phyloP scores from a whole-genome alignment of 208 protist genomes.

The Giardia muris region DNA sequence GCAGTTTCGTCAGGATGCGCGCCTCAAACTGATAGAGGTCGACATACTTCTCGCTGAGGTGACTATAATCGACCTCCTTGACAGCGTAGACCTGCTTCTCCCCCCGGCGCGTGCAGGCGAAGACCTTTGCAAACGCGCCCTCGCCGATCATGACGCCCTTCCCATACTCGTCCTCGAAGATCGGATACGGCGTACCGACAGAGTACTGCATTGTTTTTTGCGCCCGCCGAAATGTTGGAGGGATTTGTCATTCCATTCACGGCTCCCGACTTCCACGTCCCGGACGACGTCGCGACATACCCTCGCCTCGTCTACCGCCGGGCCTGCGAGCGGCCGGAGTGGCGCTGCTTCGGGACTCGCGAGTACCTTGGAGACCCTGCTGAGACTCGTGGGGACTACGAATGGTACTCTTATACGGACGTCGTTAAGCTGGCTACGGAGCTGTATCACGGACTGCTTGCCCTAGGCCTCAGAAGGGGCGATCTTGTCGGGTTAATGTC shows the following conservation, averaged over 20 bases:
- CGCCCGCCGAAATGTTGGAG: too few species aligned
- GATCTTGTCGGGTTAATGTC: slow-evolving; percentile 38
- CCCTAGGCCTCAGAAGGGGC: slow-evolving; percentile 28
- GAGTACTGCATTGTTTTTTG: too few species aligned
- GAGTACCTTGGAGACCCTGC: background rate
- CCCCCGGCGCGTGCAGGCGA: background rate
- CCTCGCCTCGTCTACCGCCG: background rate
- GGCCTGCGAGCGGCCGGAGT: background rate
- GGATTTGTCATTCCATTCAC: background rate
- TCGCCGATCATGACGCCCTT: background rate
- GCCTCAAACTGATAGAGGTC: background rate
- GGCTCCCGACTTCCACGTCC: background rate
- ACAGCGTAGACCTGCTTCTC: background rate
- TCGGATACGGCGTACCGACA: background rate
- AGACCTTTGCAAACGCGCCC: background rate
- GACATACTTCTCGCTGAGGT: background rate
- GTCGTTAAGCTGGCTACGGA: background rate
- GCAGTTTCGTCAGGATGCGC: background rate
- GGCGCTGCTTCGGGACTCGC: slow-evolving; percentile 12
- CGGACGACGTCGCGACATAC: background rate
- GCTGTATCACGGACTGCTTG: background rate
- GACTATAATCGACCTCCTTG: background rate
- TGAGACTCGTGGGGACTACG: background rate
- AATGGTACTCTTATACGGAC: slow-evolving; percentile 27
- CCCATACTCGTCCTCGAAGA: background rate